These are phyloP conservation scores for Solanum pimpinellifolium DNA, from an alignment of 257 asterid genomes.

Conservation along the genomic window DNA sequence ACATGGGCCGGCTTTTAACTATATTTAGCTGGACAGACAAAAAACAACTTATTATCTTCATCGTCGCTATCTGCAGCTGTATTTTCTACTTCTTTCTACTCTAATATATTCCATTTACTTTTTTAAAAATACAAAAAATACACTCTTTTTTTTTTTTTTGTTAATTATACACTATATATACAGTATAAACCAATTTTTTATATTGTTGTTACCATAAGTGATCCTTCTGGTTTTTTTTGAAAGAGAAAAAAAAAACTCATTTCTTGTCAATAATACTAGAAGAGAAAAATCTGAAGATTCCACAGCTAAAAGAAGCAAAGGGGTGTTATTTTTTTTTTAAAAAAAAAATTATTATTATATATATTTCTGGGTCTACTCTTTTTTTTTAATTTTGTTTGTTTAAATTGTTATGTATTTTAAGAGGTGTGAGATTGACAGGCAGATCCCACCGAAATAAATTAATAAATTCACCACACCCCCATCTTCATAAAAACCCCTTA, in stretches of 20 bases:
- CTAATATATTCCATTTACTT: neutral
- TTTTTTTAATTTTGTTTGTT: neutral
- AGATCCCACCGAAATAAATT: conserved; percentile 90
- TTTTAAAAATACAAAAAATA: neutral
- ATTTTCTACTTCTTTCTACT: neutral
- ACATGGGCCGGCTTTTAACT: conserved; percentile 90
- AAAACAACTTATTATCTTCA: conserved; percentile 70
- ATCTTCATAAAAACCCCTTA: conserved; percentile 63
- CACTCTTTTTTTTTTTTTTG: neutral
- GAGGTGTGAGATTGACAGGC: conserved; percentile 75
- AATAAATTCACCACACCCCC: conserved; percentile 74
- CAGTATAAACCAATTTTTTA: neutral
- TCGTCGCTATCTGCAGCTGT: conserved; percentile 54
- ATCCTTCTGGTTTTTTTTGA: conserved; percentile 8
- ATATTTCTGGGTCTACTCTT: conserved; percentile 1
- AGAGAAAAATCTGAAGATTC: conserved; percentile 35
- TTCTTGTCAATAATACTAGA: neutral
- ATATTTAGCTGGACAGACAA: conserved; percentile 87
- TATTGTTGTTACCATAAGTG: conserved; percentile 4
- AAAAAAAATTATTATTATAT: neutral
- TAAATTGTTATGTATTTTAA: neutral
- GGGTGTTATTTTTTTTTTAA: neutral
- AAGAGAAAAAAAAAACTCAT: neutral
- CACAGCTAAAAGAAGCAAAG: conserved; percentile 10
- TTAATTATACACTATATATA: neutral